Base-by-base conservation (phyloP, 2,329 filamentous ascomycete species). In the Didymella segeticola region DNA sequence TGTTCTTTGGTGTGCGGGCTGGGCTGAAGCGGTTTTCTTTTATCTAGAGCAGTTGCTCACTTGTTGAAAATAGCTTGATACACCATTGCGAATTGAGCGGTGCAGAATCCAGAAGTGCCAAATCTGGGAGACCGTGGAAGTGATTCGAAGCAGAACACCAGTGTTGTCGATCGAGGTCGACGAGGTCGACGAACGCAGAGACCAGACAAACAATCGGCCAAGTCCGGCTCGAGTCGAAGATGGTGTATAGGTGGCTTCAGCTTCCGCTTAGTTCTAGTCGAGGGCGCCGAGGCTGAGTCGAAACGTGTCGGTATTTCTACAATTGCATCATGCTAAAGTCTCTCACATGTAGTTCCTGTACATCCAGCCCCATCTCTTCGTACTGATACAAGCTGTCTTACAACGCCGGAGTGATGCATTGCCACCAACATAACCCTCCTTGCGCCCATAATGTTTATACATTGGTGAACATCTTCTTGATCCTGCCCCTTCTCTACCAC, bases 1-100 rank as follows among this genome's bases (percentile, higher is more conserved):
- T 69, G 2, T 70, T 65, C 36, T 69, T 60, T 61, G 68, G 67
- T 12, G 56, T 66, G 7, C 51, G 65, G 20, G 60, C 62, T 37
- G 67, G 66, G 12, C 48, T 68, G 58, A 65, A 62, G 29, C 27
- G 45, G 5, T 54, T 54, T 20, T 39, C 51, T 4, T 31, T 63
- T 23, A 47, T 56, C n/a, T 63, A 42, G 8, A 36, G 12, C 19
- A 23, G n/a, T n/a, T n/a, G n/a, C n/a, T n/a, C n/a, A n/a, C n/a
- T n/a, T n/a, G n/a, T n/a, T n/a, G n/a, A n/a, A n/a, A n/a, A n/a
- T n/a, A n/a, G n/a, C n/a, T n/a, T n/a, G n/a, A n/a, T n/a, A n/a
- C n/a, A n/a, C n/a, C n/a, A n/a, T n/a, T n/a, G n/a, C n/a, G n/a
- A n/a, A n/a, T n/a, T n/a, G n/a, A n/a, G n/a, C n/a, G n/a, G n/a